phyloP scores from a whole-genome alignment of 805 yeast genomes.

The Pachysolen tannophilus region DNA sequence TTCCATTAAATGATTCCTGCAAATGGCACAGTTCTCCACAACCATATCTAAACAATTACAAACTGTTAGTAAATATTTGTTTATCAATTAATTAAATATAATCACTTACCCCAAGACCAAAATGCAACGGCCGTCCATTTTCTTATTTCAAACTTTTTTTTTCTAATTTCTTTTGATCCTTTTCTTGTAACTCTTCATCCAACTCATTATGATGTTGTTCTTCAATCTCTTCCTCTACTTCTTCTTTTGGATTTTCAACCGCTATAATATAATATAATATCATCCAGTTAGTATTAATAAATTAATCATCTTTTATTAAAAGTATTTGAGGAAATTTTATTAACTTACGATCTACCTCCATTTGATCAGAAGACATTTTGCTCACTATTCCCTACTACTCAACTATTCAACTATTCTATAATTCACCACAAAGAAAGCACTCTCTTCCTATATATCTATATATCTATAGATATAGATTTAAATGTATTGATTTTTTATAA shows the following conservation, averaged over 20 bases:
- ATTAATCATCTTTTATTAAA: not conserved
- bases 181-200: conserved; percentile 4
- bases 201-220: not conserved
- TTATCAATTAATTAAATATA: not conserved
- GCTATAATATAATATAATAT: too few species aligned
- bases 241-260: not conserved
- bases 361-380: too few species aligned
- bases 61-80: not conserved
- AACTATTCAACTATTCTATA: too few species aligned
- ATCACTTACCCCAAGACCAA: conserved; percentile 88
- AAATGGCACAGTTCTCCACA: conserved; percentile 95
- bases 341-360: too few species aligned
- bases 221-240: not conserved
- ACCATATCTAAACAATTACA: conserved; percentile 45
- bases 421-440: too few species aligned
- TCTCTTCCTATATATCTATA: too few species aligned
- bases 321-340: not conserved
- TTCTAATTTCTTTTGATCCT: conserved; percentile 22
- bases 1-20: conserved; percentile 97
- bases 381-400: too few species aligned
- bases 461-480: too few species aligned
- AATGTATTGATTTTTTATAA: too few species aligned
- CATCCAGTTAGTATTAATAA: too few species aligned
- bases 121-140: conserved; percentile 99
- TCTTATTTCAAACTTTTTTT: conserved; percentile 84